These are phyloP conservation scores for Phytophthora fragariae DNA, from an alignment of 352 stramenopile species.

Conservation along the genomic window DNA sequence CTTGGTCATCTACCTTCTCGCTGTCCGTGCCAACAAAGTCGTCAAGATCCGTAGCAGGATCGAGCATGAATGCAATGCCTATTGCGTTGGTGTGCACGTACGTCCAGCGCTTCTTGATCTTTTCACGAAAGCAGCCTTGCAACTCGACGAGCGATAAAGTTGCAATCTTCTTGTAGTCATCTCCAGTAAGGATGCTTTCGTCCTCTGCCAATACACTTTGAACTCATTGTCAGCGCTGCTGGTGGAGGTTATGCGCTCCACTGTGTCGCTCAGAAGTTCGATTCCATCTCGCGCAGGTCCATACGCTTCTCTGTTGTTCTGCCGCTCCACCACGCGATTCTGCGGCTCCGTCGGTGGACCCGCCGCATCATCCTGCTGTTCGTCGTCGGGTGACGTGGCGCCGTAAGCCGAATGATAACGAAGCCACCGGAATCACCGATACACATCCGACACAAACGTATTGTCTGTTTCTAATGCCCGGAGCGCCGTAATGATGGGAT, in stretches of 20 bases:
- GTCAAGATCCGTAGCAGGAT: neutral
- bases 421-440: neutral
- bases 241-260: neutral
- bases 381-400: neutral
- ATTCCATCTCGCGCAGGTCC: neutral
- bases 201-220: neutral
- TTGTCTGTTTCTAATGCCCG: neutral
- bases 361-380: neutral
- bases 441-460: neutral
- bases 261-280: neutral
- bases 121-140: neutral
- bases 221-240: neutral
- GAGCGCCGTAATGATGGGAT: constrained; percentile 8
- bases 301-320: neutral
- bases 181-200: neutral
- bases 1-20: neutral
- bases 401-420: neutral
- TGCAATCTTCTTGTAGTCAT: neutral
- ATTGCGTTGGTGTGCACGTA: neutral
- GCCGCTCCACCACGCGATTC: neutral
- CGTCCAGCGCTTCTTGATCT: neutral
- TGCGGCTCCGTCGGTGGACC: neutral
- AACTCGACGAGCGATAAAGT: neutral
- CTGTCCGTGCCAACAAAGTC: neutral
- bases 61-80: neutral